Evolutionary conservation across 1,284 basidiomycete species (phyloP), one percentile per base, ranked within the genome.

Genomic region (Tylopilus sp.): DNA sequence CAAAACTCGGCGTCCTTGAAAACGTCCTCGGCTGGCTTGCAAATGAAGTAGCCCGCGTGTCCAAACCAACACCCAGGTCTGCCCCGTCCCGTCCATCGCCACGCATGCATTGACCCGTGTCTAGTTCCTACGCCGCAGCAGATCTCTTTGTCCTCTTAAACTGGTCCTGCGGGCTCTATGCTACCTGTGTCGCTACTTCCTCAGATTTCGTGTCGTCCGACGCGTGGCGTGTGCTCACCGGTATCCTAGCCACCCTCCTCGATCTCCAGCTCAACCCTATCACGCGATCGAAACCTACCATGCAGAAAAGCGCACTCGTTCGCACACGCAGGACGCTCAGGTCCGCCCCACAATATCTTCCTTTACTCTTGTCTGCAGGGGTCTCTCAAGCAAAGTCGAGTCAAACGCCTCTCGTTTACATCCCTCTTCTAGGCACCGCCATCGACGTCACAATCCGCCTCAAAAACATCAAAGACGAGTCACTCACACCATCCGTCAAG

Each of bases 21-120:
- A 77, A 84, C 54, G 77, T 90, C 30, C 63, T 89, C 26, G 82
- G 75, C 15, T 90, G 87, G 86, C 70, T 93, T 23, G 76, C 79
- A 13, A 73, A 76, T 49, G 86, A 92, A 63, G 78, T 81, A 3
- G 73, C 74, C 6, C 71, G 70, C 44, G 71, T 86, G 31, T 68
- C 73, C 16, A 81, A 78, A 59, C 70, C 74, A 41, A 66, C 70
- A 8, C 62, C 77, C 46, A 77, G 76, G 82, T 85, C 50, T 56
- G 75, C 12, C 38, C 38, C 2, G 33, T 36, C 55, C 35, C 25
- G 26, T 39, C 9, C 18, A 44, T 38, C 38, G 42, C 57, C 55
- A 48, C 37, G 2, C 36, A 18, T 25, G n/a, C 13, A 46, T 41
- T 35, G 19, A 55, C 19, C 40, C 26, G n/a, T 54, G 47, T 37